These are phyloP conservation scores for Trichoderma cornu-damae DNA, from an alignment of 2,329 filamentous ascomycete species.

Conservation along the genomic window DNA sequence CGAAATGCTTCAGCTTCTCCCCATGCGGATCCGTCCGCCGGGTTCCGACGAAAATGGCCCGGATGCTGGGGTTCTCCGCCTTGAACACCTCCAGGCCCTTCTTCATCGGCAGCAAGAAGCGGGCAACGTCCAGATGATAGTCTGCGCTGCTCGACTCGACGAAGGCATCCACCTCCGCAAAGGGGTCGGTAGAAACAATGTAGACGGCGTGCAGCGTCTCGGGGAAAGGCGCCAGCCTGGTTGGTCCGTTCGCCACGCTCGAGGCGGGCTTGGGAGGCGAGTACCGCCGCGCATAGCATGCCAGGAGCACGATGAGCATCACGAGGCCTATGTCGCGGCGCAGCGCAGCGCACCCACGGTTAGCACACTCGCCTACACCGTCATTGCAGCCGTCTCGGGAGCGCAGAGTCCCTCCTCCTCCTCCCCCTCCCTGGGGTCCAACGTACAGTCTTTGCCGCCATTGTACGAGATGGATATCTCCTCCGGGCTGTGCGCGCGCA, in stretches of 20 bases:
- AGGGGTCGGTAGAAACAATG: constrained; percentile 79
- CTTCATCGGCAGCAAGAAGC: constrained; percentile 75
- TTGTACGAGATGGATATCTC: constrained; percentile 92
- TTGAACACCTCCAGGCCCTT: constrained; percentile 75
- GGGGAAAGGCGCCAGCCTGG: constrained; percentile 32
- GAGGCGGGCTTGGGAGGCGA: constrained; percentile 26
- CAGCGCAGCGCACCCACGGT: background rate
- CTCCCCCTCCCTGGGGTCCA: background rate
- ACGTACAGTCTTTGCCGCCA: constrained; percentile 83
- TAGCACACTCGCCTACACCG: background rate
- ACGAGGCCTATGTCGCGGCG: constrained; percentile 58
- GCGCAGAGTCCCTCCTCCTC: background rate
- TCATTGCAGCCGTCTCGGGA: background rate
- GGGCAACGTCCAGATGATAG: constrained; percentile 72
- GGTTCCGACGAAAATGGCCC: constrained; percentile 59
- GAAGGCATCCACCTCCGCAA: constrained; percentile 80
- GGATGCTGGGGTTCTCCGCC: constrained; percentile 55
- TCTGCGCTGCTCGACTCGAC: constrained; percentile 59
- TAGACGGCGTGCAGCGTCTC: constrained; percentile 71
- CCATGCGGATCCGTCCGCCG: constrained; percentile 90
- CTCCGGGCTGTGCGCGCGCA: constrained; percentile 50
- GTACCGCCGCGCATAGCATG: constrained; percentile 45
- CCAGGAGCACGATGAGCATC: constrained; percentile 79
- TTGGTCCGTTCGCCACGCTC: constrained; percentile 15
- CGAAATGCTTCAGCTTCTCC: constrained; percentile 70